Evolutionary conservation across 2,329 filamentous ascomycete species (phyloP), one percentile per base, ranked within the genome.

Genomic region (Beauveria sp.): DNA sequence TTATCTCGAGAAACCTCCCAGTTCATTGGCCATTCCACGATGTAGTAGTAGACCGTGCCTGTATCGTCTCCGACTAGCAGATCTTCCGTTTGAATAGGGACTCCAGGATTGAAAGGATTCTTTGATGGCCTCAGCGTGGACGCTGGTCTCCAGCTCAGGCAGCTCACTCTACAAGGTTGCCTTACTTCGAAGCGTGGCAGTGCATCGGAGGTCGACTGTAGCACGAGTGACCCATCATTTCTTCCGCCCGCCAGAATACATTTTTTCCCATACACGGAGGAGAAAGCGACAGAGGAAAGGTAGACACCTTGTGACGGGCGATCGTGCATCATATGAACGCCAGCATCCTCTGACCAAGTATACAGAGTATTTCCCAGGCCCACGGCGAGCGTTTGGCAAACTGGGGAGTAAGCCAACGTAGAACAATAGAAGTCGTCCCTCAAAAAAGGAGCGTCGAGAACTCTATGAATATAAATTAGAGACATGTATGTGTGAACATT

Each of bases 391-490:
- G 88, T 90, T 58, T 89, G 84, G 55, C 85, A 83, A 8, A 84
- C 89, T 46, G 82, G 73, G 0, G 89, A 96, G 72, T 96, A 97
- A 10, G 94, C 91, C 59, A 99, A 80, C 2, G 92, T 81, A 0
- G 92, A 94, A 75, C 92, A 97, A 72, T 99, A 99, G 72, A 92
- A 99, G 73, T 99, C 93, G 68, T 97, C 92, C 61, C 91, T 86
- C n/a, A 97, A 79, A 56, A 86, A 84, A 3, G 92, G 92, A 9
- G 93, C 93, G 75, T 97, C 91, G 5, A 99, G 80, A 7, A 97
- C 89, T 75, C 86, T 89, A 12, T 34, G 64, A 16, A 3, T 2
- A 48, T 59, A 5, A 14, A 37, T 62, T 43, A 62, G 24, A 28
- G 24, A 28, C 3, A 9, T n/a, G 47, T 2, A 16, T 43, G 24